Percentiles rank a stretch among this genome's conserved stretches.
Evolutionary conservation across 148 eudicot species (phyloP).

Genomic region (Arbutus unedo): DNA sequence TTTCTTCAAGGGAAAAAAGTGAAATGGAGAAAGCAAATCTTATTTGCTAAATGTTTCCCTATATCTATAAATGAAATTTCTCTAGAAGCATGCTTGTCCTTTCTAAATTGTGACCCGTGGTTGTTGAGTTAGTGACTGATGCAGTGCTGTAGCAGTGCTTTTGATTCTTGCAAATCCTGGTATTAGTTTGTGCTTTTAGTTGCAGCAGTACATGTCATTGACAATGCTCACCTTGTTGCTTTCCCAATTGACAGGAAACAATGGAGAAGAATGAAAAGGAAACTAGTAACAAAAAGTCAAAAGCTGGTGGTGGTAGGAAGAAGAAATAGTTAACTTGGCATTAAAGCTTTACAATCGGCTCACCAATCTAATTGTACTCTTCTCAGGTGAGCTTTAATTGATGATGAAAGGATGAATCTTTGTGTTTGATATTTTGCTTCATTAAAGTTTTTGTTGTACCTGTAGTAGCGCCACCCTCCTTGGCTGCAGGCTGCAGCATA

Average conservation of each 20-base stretch:
- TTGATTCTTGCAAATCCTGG: background rate
- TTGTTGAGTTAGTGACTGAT: background rate
- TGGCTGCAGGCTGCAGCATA: background rate
- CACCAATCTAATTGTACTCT: conserved; percentile 12
- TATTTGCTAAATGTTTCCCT: background rate
- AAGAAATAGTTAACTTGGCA: conserved; percentile 41
- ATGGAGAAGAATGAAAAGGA: conserved; percentile 38
- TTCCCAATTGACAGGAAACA: conserved; percentile 41
- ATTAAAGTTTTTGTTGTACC: too few relatives aligned
- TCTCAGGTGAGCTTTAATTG: background rate
- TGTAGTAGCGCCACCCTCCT: too few relatives aligned
- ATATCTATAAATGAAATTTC: background rate
- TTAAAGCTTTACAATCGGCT: background rate
- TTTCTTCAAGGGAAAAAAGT: too few relatives aligned
- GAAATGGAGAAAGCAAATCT: background rate
- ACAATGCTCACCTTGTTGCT: background rate
- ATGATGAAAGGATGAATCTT: background rate
- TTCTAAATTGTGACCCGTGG: background rate
- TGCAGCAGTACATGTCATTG: background rate
- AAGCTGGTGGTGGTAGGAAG: conserved; percentile 56
- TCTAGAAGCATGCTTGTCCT: background rate
- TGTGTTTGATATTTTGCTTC: background rate
- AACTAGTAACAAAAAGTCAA: conserved; percentile 58
- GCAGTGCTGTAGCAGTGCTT: background rate
- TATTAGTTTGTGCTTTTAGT: background rate